phyloP scores from a whole-genome alignment of 768 basidiomycete species.

The Cystofilobasidium macerans region DNA sequence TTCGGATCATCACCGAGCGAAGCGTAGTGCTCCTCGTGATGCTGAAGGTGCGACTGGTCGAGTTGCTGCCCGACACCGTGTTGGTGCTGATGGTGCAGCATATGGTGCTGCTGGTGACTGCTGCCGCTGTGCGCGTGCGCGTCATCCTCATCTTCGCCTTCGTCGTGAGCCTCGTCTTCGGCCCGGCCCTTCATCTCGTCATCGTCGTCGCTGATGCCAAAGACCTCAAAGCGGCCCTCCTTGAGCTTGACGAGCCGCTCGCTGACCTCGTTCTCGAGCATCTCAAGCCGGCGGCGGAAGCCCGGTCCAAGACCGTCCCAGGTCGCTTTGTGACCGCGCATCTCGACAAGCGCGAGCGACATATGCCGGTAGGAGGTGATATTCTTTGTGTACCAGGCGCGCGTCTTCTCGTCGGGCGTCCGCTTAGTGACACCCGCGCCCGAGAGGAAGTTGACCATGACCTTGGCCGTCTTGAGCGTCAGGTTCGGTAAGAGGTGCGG shows the following conservation, averaged over 20 bases:
- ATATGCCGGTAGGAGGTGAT: background rate
- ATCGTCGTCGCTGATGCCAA: background rate
- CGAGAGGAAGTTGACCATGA: slow-evolving; percentile 2
- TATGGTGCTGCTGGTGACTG: too few species aligned
- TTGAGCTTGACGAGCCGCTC: slow-evolving; percentile 4
- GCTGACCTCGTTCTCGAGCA: background rate
- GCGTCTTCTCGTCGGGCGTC: background rate
- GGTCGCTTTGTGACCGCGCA: background rate
- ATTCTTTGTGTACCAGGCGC: background rate
- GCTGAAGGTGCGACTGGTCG: too few species aligned
- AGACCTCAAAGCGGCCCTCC: background rate
- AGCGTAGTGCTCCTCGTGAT: too few species aligned
- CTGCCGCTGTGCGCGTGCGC: too few species aligned
- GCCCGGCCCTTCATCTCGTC: slow-evolving; percentile 2
- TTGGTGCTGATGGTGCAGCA: too few species aligned
- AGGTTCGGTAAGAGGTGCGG: background rate
- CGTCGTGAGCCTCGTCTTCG: background rate
- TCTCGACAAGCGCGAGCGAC: background rate
- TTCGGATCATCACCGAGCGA: too few species aligned
- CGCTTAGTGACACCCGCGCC: slow-evolving; percentile 3
- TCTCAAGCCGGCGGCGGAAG: background rate
- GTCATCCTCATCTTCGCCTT: background rate
- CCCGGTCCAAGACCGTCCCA: background rate
- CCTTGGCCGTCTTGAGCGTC: slow-evolving; percentile 8
- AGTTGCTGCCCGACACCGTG: too few species aligned